phyloP scores from a whole-genome alignment of 495 filamentous ascomycete species.

The Penicillium waksmanii region DNA sequence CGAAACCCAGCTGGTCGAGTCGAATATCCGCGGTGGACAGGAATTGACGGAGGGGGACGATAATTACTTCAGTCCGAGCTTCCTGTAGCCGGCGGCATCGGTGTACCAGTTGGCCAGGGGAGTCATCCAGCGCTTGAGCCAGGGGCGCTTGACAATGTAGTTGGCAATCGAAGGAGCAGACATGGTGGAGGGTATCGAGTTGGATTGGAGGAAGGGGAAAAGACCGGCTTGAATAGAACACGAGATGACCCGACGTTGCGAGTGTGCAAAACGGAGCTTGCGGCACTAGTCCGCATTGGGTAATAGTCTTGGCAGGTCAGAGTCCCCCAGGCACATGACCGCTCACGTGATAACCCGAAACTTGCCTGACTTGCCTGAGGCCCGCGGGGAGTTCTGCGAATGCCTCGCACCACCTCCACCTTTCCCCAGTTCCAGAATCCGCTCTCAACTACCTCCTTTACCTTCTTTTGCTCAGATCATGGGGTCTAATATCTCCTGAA shows the following conservation, averaged over 20 bases:
- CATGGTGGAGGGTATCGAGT: slow-evolving; percentile 56
- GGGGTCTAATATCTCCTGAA: slow-evolving; percentile 19
- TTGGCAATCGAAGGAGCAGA: slow-evolving; percentile 71
- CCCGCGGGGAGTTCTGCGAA: slow-evolving; percentile 19
- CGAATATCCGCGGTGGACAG: slow-evolving; percentile 17
- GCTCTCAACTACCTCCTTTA: slow-evolving; percentile 11
- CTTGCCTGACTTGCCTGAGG: slow-evolving; percentile 37
- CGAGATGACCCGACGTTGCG: slow-evolving; percentile 49
- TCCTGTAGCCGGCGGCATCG: slow-evolving; percentile 86
- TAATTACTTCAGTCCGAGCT: slow-evolving; percentile 84
- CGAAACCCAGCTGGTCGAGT: background rate
- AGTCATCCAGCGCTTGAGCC: slow-evolving; percentile 74
- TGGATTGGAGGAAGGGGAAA: slow-evolving; percentile 34
- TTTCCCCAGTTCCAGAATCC: slow-evolving; percentile 27
- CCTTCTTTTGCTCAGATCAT: slow-evolving; percentile 19
- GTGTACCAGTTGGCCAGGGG: slow-evolving; percentile 84
- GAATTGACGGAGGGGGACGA: slow-evolving; percentile 21
- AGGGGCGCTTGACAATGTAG: slow-evolving; percentile 79
- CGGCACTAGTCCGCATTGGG: slow-evolving; percentile 26
- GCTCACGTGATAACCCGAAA: background rate
- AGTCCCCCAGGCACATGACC: slow-evolving; percentile 18
- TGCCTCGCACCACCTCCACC: slow-evolving; percentile 25
- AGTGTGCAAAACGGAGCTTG: slow-evolving; percentile 54
- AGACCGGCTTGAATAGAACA: slow-evolving; percentile 38
- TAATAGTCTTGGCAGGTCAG: background rate